Evolutionary conservation across 805 yeast species (phyloP).

Genomic region (Candida ortonii): DNA sequence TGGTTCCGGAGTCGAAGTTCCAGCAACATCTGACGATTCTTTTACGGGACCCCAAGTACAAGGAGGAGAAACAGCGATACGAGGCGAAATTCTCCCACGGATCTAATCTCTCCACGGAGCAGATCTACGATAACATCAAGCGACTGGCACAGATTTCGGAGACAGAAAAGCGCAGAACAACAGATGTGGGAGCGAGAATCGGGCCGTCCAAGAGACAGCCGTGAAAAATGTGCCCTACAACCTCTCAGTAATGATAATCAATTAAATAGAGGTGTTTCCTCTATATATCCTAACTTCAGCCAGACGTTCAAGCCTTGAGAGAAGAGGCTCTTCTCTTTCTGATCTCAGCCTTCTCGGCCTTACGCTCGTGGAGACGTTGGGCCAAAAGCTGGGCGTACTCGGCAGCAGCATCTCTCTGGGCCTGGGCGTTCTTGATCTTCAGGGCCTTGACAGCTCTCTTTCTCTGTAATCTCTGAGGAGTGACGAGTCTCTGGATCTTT

Average conservation of each 20-base stretch:
- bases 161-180: constrained; percentile 11
- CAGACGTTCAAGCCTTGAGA: constrained; percentile 69
- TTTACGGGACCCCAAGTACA: constrained; percentile 74
- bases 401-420: constrained; percentile 99
- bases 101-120: constrained; percentile 35
- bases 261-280: constrained; percentile 16
- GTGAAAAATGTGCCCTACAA: background rate
- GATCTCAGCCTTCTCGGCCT: constrained; percentile 97
- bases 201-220: background rate
- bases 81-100: constrained; percentile 50
- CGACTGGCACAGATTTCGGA: constrained; percentile 29
- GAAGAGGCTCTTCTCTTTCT: constrained; percentile 99
- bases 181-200: constrained; percentile 6
- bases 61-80: constrained; percentile 62
- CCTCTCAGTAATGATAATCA: constrained; percentile 4
- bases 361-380: constrained; percentile 96
- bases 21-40: constrained; percentile 67
- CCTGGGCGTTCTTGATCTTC: constrained; percentile 96
- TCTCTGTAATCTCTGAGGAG: constrained; percentile 99
- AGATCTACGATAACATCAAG: constrained; percentile 62
- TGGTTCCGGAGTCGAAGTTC: constrained; percentile 67
- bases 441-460: constrained; percentile 94
- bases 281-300: constrained; percentile 10
- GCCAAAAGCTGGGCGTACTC: constrained; percentile 99
- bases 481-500: constrained; percentile 98